These are phyloP conservation scores for Cercospora sojina DNA, from an alignment of 2,329 filamentous ascomycete species.

Conservation along the genomic window DNA sequence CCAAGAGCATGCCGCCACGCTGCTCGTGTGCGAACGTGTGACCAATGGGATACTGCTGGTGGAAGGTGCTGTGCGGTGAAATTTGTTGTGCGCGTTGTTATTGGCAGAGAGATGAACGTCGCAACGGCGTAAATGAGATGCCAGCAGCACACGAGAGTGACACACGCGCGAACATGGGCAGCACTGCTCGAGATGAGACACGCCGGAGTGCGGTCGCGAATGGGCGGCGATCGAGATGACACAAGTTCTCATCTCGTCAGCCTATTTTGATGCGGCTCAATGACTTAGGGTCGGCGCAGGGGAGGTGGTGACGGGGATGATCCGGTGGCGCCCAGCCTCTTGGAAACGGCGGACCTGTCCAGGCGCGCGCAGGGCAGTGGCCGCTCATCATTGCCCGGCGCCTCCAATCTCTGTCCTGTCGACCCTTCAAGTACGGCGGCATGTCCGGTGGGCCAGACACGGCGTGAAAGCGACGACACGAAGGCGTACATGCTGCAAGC, in stretches of 20 bases:
- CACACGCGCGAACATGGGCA: not conserved
- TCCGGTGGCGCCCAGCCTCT: constrained; percentile 1
- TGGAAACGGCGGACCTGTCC: not conserved
- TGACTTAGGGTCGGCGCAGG: not conserved
- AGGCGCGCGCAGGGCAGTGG: not conserved
- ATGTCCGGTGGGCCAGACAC: not conserved
- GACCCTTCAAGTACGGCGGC: not conserved
- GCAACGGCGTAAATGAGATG: not conserved
- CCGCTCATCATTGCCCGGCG: not conserved
- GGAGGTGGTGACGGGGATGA: not conserved
- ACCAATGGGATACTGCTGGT: not conserved
- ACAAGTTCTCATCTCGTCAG: not conserved
- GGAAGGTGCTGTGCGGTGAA: not conserved
- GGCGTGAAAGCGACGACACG: not conserved
- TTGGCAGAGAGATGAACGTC: not conserved
- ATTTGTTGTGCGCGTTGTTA: not conserved
- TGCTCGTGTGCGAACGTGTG: not conserved
- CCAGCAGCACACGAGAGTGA: not conserved
- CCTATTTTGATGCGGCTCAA: not conserved
- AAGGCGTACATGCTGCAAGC: not conserved
- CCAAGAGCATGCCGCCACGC: not conserved
- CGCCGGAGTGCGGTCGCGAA: not conserved
- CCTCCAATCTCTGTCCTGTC: not conserved
- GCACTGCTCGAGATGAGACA: not conserved
- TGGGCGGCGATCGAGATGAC: not conserved